These are phyloP conservation scores for Podospora tetraspora DNA, from an alignment of 495 filamentous ascomycete species.

Conservation along the genomic window DNA sequence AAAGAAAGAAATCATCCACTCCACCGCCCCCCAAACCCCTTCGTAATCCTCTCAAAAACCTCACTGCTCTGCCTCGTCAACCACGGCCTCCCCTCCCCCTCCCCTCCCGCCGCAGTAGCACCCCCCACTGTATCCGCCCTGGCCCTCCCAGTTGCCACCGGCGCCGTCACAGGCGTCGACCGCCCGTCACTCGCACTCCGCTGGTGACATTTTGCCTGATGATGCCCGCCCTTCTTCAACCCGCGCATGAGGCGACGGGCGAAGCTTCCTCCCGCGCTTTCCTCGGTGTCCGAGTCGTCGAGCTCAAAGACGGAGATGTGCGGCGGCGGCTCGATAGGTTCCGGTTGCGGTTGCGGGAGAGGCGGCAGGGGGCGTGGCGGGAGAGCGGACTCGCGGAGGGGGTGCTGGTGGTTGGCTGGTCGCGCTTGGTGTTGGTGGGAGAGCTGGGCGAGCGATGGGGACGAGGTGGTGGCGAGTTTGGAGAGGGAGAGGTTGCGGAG, in stretches of 20 bases:
- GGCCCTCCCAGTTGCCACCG: background rate
- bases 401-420: background rate
- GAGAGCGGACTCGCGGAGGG: background rate
- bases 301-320: slow-evolving; percentile 9
- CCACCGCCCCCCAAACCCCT: slow-evolving; percentile 3
- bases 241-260: background rate
- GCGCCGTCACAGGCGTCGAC: background rate
- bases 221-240: background rate
- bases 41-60: slow-evolving; percentile 2
- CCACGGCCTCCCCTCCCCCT: slow-evolving; percentile 2
- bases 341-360: background rate
- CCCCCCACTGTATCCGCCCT: background rate
- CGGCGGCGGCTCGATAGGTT: background rate
- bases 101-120: background rate
- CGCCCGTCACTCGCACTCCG: background rate
- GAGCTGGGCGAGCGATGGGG: slow-evolving; percentile 15
- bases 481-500: slow-evolving; percentile 18
- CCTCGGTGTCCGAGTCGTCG: slow-evolving; percentile 6
- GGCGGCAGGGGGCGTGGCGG: background rate
- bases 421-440: slow-evolving; percentile 13
- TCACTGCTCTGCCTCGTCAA: slow-evolving; percentile 6
- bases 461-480: slow-evolving; percentile 16
- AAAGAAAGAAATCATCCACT: background rate
- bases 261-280: background rate
- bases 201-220: background rate